Base-by-base conservation (phyloP, 2,329 filamentous ascomycete species). In the Simplicillium sp. region DNA sequence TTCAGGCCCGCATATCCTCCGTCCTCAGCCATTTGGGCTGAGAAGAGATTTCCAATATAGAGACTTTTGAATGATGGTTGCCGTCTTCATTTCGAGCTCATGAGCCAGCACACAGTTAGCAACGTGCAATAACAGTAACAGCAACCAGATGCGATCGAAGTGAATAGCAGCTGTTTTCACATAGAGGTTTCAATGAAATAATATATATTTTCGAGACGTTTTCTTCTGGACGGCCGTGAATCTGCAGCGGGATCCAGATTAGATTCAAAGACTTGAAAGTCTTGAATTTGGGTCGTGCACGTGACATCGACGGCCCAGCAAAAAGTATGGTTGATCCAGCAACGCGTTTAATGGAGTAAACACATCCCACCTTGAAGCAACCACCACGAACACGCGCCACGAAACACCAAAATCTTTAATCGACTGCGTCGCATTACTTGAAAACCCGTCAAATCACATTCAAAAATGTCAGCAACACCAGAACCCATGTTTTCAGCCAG, bases 401-500 rank as follows among this genome's bases (percentile, higher is more conserved):
- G 29, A 41, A 17, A 28, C 17, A 35, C 18, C 18, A 15, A 41
- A 11, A 37, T 7, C 34, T 15, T 31, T 20, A 36, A 17, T 34
- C 25, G 16, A 40, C 6, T 25, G 6, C 6, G 20, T 25, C 9
- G 20, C 20, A 25, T 25, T 25, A 25, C 9, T 25, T 9, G 6
- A 25, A 5, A 25, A 6, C 9, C 9, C 18, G 36, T 16, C 20
- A 37, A 40, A 36, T 17, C 33, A 17, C 28, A 11, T n/a, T 3
- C 29, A 43, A 54, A 18, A 43, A 82, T 81, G 70, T 59, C 73
- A 25, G 74, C 72, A 29, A 65, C 73, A 46, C 87, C 87, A 51
- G 82, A 86, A 50, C 73, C 80, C 8, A 82, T 82, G 2, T 17
- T 80, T 7, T 84, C 82, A 11, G 75, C 75, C 42, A 80, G 77